Base-by-base conservation (phyloP, 2,329 filamentous ascomycete species). In the Pseudogymnoascus sp. region DNA sequence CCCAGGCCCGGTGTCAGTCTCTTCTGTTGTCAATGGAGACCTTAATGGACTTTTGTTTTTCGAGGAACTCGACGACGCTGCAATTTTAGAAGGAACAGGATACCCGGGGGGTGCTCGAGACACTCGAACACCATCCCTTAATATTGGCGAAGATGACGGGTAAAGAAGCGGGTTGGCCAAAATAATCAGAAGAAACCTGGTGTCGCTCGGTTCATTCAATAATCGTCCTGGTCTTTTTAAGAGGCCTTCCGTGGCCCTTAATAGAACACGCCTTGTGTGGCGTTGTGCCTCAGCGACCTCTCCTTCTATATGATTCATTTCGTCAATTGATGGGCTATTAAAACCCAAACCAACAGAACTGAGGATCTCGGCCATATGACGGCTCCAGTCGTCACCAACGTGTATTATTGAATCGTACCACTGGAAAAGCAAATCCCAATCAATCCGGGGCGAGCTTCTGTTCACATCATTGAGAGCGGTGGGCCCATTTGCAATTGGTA, bases 171-270 rank as follows among this genome's bases (percentile, higher is more conserved):
- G 93, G 72, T 96, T 96, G 16, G 85, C 85, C 38, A 95, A 75
- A 23, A 96, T 78, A 34, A 96, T 86, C 14, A 96, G 78, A 16
- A 96, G 78, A 73, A 93, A 95, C 5, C 92, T 83, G 40, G 89
- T 78, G 69, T 96, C 86, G 65, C 87, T 83, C 0, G 89, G 85
- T 25, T 85, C 83, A 59, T 80, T 82, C 60, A 96, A 74, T 5
- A 84, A 84, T 34, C 87, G 83, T 1, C 90, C 86, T 0, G 93
- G 92, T 16, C 91, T 84, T 74, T 93, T 96, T 18, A 96, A 78
- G 6, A 96, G 75, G 68, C 83, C 86, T 73, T 96, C 93, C 0
- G 86, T 89, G 8, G 87, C 86, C 73, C 93, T 96, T 23, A 96
- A 78, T 6, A 96, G 75, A 0, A 85, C 82, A 63, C 86, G 81